phyloP scores from a whole-genome alignment of 768 basidiomycete species.

The Leucocoprinus birnbaumii region DNA sequence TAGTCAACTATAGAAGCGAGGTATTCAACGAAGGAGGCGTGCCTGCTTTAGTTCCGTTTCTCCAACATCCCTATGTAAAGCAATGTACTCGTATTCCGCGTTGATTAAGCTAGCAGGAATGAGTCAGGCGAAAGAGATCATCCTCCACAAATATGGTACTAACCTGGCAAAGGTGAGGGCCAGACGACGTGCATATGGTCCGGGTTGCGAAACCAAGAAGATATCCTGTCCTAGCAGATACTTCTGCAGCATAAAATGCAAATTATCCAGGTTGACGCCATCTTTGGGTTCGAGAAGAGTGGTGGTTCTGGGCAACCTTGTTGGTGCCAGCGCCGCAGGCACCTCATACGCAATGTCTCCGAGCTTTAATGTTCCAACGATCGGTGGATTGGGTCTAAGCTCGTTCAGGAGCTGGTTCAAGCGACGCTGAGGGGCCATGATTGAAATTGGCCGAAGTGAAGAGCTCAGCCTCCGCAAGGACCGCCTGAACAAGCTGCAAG shows the following conservation, averaged over 20 bases:
- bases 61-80: constrained; percentile 66
- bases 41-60: constrained; percentile 71
- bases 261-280: constrained; percentile 50
- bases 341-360: constrained; percentile 58
- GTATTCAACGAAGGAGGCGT: constrained; percentile 4
- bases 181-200: constrained; percentile 61
- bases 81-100: constrained; percentile 66
- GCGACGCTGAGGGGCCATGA: constrained; percentile 41
- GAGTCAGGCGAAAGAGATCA: neutral
- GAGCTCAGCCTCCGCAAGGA: constrained; percentile 6
- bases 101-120: constrained; percentile 46
- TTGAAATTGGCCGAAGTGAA: neutral
- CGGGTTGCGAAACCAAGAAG: constrained; percentile 64
- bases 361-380: constrained; percentile 54
- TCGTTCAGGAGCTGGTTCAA: constrained; percentile 45
- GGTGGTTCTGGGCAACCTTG: constrained; percentile 42
- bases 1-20: neutral
- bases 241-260: constrained; percentile 69
- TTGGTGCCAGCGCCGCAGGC: constrained; percentile 42
- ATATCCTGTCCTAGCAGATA: constrained; percentile 65
- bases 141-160: neutral
- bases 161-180: constrained; percentile 65
- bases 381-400: constrained; percentile 34
- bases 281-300: constrained; percentile 50
- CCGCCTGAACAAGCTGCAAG: constrained; percentile 5